phyloP scores from a whole-genome alignment of 257 asterid genomes.

The Penstemon eatonii region DNA sequence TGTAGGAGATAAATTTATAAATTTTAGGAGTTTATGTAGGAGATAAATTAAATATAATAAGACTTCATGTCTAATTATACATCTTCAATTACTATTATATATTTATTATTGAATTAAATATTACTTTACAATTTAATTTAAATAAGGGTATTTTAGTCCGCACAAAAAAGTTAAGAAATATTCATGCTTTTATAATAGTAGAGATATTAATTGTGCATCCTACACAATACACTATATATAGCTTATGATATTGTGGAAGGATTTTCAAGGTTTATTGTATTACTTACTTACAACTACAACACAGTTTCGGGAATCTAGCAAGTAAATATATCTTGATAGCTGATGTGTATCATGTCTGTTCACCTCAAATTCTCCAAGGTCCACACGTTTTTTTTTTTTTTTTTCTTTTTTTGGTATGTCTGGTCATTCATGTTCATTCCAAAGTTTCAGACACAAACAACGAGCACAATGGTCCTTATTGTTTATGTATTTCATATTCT shows the following conservation, averaged over 20 bases:
- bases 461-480: slow-evolving; percentile 8
- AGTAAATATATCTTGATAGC: not conserved
- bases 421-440: slow-evolving; percentile 3
- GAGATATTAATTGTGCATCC: not conserved
- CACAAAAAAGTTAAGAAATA: no score
- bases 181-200: no score
- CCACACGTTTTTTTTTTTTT: not conserved
- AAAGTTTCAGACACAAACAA: not conserved
- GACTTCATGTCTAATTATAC: no score
- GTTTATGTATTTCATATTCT: not conserved
- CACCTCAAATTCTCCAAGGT: not conserved
- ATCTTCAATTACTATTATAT: no score
- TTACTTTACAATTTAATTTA: no score
- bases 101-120: no score
- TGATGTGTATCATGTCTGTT: slow-evolving; percentile 1
- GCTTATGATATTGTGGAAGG: not conserved
- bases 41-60: no score
- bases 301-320: not conserved
- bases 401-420: not conserved
- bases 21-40: no score
- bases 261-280: not conserved
- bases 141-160: no score
- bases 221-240: not conserved
- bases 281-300: not conserved
- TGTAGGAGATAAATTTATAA: no score